phyloP scores from a whole-genome alignment of 106 monocot species.

The Chionographis japonica region DNA sequence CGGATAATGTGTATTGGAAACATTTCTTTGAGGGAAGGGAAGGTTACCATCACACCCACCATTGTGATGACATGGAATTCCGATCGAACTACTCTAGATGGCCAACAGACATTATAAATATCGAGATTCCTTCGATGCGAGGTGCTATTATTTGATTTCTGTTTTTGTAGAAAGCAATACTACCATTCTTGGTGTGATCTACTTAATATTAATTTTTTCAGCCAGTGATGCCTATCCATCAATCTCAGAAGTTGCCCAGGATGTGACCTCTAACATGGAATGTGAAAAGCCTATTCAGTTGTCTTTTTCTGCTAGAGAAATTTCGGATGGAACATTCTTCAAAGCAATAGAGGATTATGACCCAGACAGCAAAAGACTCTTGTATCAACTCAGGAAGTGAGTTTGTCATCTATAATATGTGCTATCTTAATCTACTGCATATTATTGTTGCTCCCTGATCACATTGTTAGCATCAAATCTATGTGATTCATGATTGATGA shows the following conservation, averaged over 20 bases:
- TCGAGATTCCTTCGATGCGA: conserved; percentile 81
- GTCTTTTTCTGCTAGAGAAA: conserved; percentile 83
- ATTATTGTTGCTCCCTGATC: not conserved
- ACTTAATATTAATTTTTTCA: conserved; percentile 19
- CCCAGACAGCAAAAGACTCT: conserved; percentile 63
- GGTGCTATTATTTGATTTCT: conserved; percentile 30
- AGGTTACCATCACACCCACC: conserved; percentile 23
- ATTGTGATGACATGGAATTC: conserved; percentile 73
- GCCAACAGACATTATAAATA: conserved; percentile 83
- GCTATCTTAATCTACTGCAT: not conserved
- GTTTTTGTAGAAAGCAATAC: not conserved
- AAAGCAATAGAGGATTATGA: conserved; percentile 93
- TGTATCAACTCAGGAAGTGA: conserved; percentile 80
- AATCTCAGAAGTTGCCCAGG: conserved; percentile 44
- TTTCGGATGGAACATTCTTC: conserved; percentile 93
- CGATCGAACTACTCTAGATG: conserved; percentile 75
- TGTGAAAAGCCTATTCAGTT: conserved; percentile 67
- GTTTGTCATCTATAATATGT: conserved; percentile 10
- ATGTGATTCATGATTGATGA: no score
- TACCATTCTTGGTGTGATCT: conserved; percentile 1
- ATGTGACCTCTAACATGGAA: conserved; percentile 46
- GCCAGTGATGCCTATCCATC: conserved; percentile 71
- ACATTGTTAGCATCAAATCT: no score
- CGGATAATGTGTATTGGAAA: conserved; percentile 82
- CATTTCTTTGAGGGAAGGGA: conserved; percentile 71